Base-by-base conservation (phyloP, 768 basidiomycete genomes). In the Nidularia pulvinata region DNA sequence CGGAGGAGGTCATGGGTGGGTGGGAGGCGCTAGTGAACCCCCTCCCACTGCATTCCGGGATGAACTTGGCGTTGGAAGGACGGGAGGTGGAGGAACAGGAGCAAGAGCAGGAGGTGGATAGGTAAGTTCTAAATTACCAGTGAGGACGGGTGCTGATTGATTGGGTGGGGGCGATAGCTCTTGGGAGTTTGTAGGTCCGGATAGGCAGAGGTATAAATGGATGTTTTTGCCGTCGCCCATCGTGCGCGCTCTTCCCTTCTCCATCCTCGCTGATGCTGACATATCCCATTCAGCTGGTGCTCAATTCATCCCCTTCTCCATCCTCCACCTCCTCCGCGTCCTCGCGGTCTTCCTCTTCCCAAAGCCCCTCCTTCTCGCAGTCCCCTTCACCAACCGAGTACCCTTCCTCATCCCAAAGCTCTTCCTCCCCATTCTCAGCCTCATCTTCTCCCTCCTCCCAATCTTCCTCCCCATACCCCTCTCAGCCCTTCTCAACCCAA, bases 111-210 rank as follows among this genome's bases (percentile, higher is more conserved):
- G 50, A 7, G 39, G 49, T 45, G n/a, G 52, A 57, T 16, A 13
- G 54, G 48, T 62, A 66, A n/a, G n/a, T n/a, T n/a, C n/a, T n/a
- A n/a, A n/a, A n/a, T n/a, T 39, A 39, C 37, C 9, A 7, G n/a
- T 39, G 37, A 39, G 37, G n/a, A 39, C 37, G 37, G n/a, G 37
- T 39, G 37, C 37, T 7, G 37, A n/a, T 9, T 39, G 37, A n/a
- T 9, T 7, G 37, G 7, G 37, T 30, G 52, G 48, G 48, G 50
- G 13, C 22, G n/a, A 14, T 49, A 72, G 73, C 37, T 67, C 67
- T 7, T 74, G 75, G 75, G 60, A 66, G 35, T 72, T 78, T 53
- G 62, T 55, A 4, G 67, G 72, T 6, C 66, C 74, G 14, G 71
- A 75, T 54, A 56, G 57, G 14, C 58, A 64, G 53, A 57, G 62